phyloP scores from a whole-genome alignment of 352 stramenopile species.

The Pythium oligandrum region DNA sequence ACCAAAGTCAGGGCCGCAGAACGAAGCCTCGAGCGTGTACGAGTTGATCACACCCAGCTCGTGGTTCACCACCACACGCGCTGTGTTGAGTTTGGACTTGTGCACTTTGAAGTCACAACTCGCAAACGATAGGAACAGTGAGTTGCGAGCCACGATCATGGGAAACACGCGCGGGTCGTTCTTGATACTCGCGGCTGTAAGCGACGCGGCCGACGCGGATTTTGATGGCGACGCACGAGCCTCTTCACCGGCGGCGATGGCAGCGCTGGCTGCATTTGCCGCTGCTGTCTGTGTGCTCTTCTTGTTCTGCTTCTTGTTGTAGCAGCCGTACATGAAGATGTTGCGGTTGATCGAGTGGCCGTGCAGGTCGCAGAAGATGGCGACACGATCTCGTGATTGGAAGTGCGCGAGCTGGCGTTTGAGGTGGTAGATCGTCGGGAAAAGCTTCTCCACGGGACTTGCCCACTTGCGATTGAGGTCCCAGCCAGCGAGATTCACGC shows the following conservation, averaged over 20 bases:
- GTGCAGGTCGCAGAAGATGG: slow-evolving; percentile 82
- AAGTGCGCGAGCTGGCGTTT: slow-evolving; percentile 66
- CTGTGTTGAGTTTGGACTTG: slow-evolving; percentile 87
- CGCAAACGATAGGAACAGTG: slow-evolving; percentile 69
- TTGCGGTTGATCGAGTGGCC: slow-evolving; percentile 82
- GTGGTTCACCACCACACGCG: slow-evolving; percentile 86
- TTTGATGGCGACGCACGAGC: neutral
- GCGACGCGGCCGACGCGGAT: neutral
- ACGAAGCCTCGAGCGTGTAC: slow-evolving; percentile 90
- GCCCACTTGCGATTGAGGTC: slow-evolving; percentile 82
- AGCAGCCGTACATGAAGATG: slow-evolving; percentile 86
- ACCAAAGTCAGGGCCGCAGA: slow-evolving; percentile 81
- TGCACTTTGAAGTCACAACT: slow-evolving; percentile 89
- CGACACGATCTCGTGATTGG: slow-evolving; percentile 52
- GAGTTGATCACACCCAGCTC: slow-evolving; percentile 81
- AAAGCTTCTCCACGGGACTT: slow-evolving; percentile 71
- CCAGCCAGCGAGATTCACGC: slow-evolving; percentile 80
- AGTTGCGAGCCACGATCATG: slow-evolving; percentile 73
- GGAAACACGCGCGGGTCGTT: slow-evolving; percentile 72
- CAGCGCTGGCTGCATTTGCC: slow-evolving; percentile 9
- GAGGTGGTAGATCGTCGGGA: slow-evolving; percentile 75
- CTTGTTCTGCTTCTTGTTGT: slow-evolving; percentile 28
- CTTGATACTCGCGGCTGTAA: slow-evolving; percentile 19
- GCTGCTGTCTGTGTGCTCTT: slow-evolving; percentile 12
- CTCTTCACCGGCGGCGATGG: neutral